Evolutionary conservation across 2,329 filamentous ascomycete species (phyloP), one percentile per base, ranked within the genome.

Genomic region (Trematosphaeria pertusa): DNA sequence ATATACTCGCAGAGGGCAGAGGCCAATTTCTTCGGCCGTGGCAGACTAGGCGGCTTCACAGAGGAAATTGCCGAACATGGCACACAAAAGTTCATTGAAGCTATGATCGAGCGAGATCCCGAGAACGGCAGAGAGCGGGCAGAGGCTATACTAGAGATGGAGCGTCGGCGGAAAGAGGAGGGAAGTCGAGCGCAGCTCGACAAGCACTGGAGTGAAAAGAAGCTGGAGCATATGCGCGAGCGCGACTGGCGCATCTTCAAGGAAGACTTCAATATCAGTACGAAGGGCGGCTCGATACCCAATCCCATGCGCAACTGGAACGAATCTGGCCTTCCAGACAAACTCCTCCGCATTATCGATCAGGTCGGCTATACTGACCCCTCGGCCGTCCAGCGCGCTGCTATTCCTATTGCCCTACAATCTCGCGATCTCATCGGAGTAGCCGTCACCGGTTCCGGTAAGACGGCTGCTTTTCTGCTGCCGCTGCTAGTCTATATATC

Each of bases 211-310:
- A 91, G 89, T 44, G 90, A 97, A 69, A 99, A 99, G 84, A 83
- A 81, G 52, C 78, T 97, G 53, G 85, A 89, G 11, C 89, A 96
- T 63, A 99, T 99, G 94, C 89, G 91, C 53, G 92, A 97, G 75
- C 83, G 94, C 70, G 94, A 99, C 73, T 99, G 94, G 94, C 89
- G 94, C 68, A 97, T 99, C 62, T 97, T 99, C 85, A 99, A 97
- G 75, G 94, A 97, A 72, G 92, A 99, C 73, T 97, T 96, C 76
- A 95, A 94, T 61, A 99, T 99, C 69, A 82, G 87, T 31, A 97
- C 91, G 7, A 97, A 96, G 72, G 94, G 94, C 47, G 93, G 93
- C 33, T 81, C 82, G 19, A 91, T 97, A 45, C 94, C 94, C 1
- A 93, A 97, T 63, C 94, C 94, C 0, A 97, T 99, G 92, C 91